Base-by-base conservation (phyloP, 2,329 filamentous ascomycete genomes). In the Niveomyces coronatus region DNA sequence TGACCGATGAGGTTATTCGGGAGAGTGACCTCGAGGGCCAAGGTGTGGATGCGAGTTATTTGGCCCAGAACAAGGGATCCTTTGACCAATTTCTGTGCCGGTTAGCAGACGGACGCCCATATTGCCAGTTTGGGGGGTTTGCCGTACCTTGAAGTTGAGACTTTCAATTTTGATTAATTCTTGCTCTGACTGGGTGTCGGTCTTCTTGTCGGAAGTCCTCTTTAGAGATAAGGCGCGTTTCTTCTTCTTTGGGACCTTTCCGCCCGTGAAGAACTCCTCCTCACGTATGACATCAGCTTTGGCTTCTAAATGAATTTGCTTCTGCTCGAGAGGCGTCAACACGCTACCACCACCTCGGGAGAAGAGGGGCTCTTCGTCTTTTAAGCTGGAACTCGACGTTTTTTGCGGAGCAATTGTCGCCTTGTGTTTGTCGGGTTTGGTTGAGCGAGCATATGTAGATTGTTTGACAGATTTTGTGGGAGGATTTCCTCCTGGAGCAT, bases 1-100 rank as follows among this genome's bases (percentile, higher is more conserved):
- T 87, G 91, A 33, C 91, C 93, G 33, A 76, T 80, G 22, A 98
- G 74, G 56, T 94, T 96, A 63, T 98, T 98, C 13, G 91, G 88
- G 9, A 98, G 69, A 15, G 87, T 78, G 38, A 98, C 66, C 32
- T 81, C 76, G 48, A 98, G 65, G 53, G 93, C 81, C 51, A 87
- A 74, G 39, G 76, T 65, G 46, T 82, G 88, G 57, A 98, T 86
- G 44, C 82, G 77, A 28, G 77, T 80, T 43, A 98, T 71, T 54
- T 93, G 86, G 30, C 85, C 91, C 31, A 98, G 79, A 1, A 98
- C 78, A 40, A 94, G 68, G 35, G 87, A 89, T 37, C 89, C 93
- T 46, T 85, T 80, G 32, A 82, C 76, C 45, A 98, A 65, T 54
- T 83, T 85, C 85, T 91, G 55, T 20, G 18, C 29, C 2, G 16